phyloP scores from a whole-genome alignment of 2,329 filamentous ascomycete genomes.

The Torrubiella hemipterigena region DNA sequence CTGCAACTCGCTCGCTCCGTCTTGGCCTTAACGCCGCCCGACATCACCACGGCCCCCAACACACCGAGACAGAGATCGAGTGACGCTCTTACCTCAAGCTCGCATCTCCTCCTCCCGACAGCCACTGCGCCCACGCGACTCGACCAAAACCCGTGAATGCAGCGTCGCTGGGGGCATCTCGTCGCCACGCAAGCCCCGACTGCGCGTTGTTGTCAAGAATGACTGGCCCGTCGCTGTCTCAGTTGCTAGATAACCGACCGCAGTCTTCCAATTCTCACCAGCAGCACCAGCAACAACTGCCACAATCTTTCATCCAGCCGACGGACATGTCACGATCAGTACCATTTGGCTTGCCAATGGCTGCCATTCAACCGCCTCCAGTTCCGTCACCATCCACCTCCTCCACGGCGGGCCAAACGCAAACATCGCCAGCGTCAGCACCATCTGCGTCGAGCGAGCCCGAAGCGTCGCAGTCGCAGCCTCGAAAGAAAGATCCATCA shows the following conservation, averaged over 20 bases:
- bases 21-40: no score
- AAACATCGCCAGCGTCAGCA: background rate
- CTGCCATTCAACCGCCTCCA: background rate
- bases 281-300: background rate
- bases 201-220: background rate
- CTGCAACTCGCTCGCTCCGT: no score
- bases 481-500: slow-evolving; percentile 12
- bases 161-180: no score
- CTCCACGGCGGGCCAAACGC: background rate
- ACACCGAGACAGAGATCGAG: no score
- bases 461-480: slow-evolving; percentile 5
- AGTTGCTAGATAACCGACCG: background rate
- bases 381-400: background rate
- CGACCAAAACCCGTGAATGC: no score
- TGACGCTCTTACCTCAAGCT: no score
- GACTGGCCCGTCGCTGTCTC: background rate
- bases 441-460: slow-evolving; percentile 2
- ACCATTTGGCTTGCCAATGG: background rate
- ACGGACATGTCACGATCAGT: no score
- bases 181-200: no score
- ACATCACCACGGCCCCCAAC: no score
- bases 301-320: background rate
- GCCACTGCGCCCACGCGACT: no score
- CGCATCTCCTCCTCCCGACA: no score
- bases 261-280: background rate